phyloP scores from a whole-genome alignment of 139 green algal genomes.

The Mychonastes homosphaera region DNA sequence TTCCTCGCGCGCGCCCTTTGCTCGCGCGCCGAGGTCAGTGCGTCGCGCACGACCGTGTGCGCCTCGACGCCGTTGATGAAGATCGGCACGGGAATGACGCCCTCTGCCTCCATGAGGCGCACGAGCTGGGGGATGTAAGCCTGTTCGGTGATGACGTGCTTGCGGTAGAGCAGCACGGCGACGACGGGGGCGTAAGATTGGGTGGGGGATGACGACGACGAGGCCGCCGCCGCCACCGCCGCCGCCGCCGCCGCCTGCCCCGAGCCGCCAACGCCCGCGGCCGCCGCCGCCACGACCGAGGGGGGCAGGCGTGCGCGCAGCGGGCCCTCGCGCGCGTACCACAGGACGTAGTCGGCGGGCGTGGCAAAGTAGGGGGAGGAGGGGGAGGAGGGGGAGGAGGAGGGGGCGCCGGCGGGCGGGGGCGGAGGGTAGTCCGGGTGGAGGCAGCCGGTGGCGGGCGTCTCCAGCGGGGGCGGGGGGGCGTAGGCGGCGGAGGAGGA shows the following conservation, averaged over 20 bases:
- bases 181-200: constrained; percentile 60
- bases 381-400: background rate
- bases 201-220: too few relatives aligned
- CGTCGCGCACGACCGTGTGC: constrained; percentile 87
- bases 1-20: too few relatives aligned
- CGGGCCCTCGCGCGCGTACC: constrained; percentile 49
- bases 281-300: too few relatives aligned
- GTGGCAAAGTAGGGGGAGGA: constrained; percentile 45
- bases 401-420: background rate
- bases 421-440: constrained; percentile 57
- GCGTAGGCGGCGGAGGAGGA: constrained; percentile 5
- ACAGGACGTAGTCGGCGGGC: constrained; percentile 70
- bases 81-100: constrained; percentile 65
- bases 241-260: too few relatives aligned
- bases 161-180: constrained; percentile 92
- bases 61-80: constrained; percentile 97
- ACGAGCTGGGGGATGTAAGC: constrained; percentile 20
- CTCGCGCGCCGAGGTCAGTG: constrained; percentile 66
- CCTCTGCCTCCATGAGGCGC: constrained; percentile 46
- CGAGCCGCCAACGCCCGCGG: too few relatives aligned
- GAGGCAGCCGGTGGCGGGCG: constrained; percentile 79
- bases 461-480: constrained; percentile 55
- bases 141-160: constrained; percentile 93
- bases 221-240: too few relatives aligned
- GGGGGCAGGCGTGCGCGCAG: too few relatives aligned